phyloP scores from a whole-genome alignment of 495 filamentous ascomycete genomes.

The Aspergillus cristatus region DNA sequence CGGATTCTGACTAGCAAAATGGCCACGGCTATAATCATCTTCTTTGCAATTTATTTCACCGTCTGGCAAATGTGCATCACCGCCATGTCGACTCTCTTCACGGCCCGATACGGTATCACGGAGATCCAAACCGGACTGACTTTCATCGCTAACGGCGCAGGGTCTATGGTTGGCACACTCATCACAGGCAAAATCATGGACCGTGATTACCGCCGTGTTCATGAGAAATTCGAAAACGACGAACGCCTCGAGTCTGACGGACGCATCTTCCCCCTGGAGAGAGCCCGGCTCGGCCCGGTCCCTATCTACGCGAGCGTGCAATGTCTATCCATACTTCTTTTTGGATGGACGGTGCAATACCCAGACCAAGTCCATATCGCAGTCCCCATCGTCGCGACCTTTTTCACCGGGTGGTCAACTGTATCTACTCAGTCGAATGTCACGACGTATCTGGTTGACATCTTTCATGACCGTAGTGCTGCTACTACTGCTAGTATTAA shows the following conservation, averaged over 20 bases:
- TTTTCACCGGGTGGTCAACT: conserved; percentile 47
- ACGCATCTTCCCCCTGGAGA: conserved; percentile 37
- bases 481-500: conserved; percentile 62
- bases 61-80: conserved; percentile 51
- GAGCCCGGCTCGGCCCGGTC: conserved; percentile 34
- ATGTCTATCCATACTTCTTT: conserved; percentile 36
- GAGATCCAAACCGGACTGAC: conserved; percentile 42
- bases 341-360: conserved; percentile 50
- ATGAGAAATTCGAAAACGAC: conserved; percentile 11
- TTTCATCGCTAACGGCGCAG: conserved; percentile 42
- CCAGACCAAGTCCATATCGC: conserved; percentile 34
- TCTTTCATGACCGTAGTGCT: conserved; percentile 48
- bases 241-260: background rate
- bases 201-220: conserved; percentile 28
- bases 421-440: conserved; percentile 37
- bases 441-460: conserved; percentile 46
- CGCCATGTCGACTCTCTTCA: conserved; percentile 42
- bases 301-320: conserved; percentile 32
- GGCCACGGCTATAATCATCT: conserved; percentile 37
- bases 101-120: conserved; percentile 27
- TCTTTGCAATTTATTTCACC: conserved; percentile 42
- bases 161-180: conserved; percentile 42
- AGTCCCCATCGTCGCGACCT: conserved; percentile 47
- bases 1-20: conserved; percentile 34
- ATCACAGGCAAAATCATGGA: conserved; percentile 38